A percentile compares a stretch with the other conserved stretches of the same genome.
Conservation (phyloP, 208 protist genomes). For the Leptomonas pyrrhocoris region DNA sequence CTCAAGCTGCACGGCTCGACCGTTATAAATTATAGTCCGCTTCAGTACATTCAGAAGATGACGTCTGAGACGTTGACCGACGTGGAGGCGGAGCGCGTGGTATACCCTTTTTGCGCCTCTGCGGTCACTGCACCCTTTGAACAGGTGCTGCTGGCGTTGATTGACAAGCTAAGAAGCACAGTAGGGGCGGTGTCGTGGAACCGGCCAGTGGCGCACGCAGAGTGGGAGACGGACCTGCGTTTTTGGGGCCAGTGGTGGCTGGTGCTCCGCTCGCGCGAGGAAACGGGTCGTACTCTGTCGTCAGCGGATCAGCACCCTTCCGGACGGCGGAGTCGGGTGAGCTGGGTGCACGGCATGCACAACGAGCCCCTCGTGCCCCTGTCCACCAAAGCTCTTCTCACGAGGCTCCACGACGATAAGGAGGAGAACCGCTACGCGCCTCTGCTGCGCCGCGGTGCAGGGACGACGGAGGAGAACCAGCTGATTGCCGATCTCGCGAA, state of each 20-base stretch:
- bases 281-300: not conserved
- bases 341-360: constrained; percentile 19
- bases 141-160: constrained; percentile 9
- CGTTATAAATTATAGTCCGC: constrained; percentile 24
- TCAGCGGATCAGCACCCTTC: not conserved
- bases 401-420: constrained; percentile 19
- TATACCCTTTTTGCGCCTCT: constrained; percentile 41
- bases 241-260: constrained; percentile 79
- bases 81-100: constrained; percentile 46
- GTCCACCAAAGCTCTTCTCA: constrained; percentile 13
- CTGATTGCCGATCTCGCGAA: constrained; percentile 67
- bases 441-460: constrained; percentile 38
- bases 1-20: constrained; percentile 6
- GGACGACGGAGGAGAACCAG: constrained; percentile 42
- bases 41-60: constrained; percentile 36
- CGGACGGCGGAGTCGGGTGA: not conserved
- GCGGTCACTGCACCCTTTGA: constrained; percentile 27
- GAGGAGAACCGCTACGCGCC: constrained; percentile 38
- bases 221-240: constrained; percentile 71
- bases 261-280: constrained; percentile 38
- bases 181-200: constrained; percentile 44
- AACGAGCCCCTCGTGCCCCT: constrained; percentile 1
- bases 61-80: constrained; percentile 50
- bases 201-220: constrained; percentile 21
- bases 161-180: constrained; percentile 8